Percentiles rank a stretch among this genome's conserved stretches.
Evolutionary conservation across 805 yeast species (phyloP).

Genomic region (Myxozyma udenii): DNA sequence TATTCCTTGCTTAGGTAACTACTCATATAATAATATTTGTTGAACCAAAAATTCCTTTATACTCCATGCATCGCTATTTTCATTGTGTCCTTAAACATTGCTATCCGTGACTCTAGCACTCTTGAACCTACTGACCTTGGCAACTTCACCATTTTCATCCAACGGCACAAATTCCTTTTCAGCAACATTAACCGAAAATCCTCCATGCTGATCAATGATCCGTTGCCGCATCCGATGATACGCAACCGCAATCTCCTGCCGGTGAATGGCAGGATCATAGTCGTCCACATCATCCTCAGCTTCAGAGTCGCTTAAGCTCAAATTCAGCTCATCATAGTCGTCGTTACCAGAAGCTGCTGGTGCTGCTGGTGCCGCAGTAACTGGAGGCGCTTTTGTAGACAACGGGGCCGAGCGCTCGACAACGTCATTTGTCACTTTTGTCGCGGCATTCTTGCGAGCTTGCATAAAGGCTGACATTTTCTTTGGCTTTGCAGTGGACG

Average conservation of each 20-base stretch:
- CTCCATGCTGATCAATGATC: conserved; percentile 36
- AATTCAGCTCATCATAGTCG: background rate
- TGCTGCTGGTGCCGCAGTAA: no score
- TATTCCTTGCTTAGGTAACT: background rate
- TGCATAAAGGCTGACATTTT: conserved; percentile 9
- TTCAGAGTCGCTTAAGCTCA: background rate
- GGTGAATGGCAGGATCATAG: conserved; percentile 30
- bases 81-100: no score
- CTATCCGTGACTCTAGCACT: conserved; percentile 41
- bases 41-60: no score
- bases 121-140: conserved; percentile 59
- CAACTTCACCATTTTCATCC: conserved; percentile 57
- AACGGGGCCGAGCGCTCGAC: background rate
- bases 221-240: conserved; percentile 37
- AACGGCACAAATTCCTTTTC: conserved; percentile 61
- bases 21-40: no score
- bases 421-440: background rate
- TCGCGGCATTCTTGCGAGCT: background rate
- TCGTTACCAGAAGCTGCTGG: background rate
- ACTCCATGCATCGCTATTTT: no score
- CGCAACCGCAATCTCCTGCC: conserved; percentile 33
- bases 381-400: no score
- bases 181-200: conserved; percentile 41
- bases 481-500: background rate
- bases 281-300: conserved; percentile 16